These are phyloP conservation scores for Chlamydomonas incerta DNA, from an alignment of 139 green algal genomes.

Conservation along the genomic window DNA sequence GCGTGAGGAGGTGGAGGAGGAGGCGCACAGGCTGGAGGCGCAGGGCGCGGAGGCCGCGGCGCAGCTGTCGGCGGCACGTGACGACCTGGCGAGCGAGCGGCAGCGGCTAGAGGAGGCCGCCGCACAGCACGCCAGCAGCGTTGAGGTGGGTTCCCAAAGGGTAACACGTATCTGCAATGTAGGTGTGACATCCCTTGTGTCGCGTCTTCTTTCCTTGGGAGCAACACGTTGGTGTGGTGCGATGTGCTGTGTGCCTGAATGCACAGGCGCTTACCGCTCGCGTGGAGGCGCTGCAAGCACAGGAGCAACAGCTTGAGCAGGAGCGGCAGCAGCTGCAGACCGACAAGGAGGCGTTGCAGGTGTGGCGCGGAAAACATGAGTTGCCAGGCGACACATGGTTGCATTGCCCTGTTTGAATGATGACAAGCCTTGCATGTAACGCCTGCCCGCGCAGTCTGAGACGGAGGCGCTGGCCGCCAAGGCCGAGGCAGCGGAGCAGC, in stretches of 20 bases:
- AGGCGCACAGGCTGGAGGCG: conserved; percentile 1
- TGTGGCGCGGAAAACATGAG: background rate
- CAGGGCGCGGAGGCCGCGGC: background rate
- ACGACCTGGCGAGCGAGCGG: background rate
- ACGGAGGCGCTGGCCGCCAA: background rate
- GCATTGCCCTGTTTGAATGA: too few species aligned
- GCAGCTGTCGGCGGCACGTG: background rate
- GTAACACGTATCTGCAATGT: too few species aligned
- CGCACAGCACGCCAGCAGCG: too few species aligned
- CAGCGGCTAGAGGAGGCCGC: too few species aligned
- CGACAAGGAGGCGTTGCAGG: background rate
- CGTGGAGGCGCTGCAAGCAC: background rate
- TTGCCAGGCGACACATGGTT: too few species aligned
- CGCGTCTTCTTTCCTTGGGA: too few species aligned
- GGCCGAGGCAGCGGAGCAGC: background rate
- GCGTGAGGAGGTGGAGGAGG: conserved; percentile 19
- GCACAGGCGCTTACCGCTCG: background rate
- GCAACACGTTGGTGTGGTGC: too few species aligned
- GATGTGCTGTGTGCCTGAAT: too few species aligned
- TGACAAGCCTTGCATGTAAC: too few species aligned
- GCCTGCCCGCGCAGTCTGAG: conserved; percentile 9
- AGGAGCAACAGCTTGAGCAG: background rate
- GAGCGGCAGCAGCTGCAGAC: background rate
- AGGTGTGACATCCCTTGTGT: too few species aligned
- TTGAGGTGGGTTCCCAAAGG: too few species aligned